Base-by-base conservation (phyloP, 2,329 filamentous ascomycete genomes). In the Chrysoporthe austroafricana region DNA sequence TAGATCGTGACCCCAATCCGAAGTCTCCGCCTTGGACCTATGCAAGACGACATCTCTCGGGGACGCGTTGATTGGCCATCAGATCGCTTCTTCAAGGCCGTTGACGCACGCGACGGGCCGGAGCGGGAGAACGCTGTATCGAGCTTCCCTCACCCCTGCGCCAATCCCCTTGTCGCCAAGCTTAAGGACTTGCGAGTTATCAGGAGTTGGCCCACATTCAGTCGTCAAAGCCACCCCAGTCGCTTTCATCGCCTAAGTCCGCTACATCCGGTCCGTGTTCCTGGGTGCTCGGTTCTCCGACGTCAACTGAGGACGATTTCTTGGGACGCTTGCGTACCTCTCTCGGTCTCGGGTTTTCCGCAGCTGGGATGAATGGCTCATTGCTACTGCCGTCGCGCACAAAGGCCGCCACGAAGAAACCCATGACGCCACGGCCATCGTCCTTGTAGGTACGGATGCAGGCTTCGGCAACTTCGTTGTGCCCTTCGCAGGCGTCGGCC, bases 351-450 rank as follows among this genome's bases (percentile, higher is more conserved):
- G 36, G 21, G 18, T 9, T 56, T 14, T 39, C 48, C 16, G 34
- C 46, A n/a, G 21, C n/a, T 7, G 43, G 64, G 1, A 42, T 3
- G 6, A 54, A 34, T 9, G 42, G 18, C 59, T 60, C 57, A 16
- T 60, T 18, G 4, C 16, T 18, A 4, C 42, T 44, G 13, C 43
- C 43, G 16, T 91, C 86, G 64, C 92, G 84, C 3, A 93, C 85
- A 78, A 99, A 97, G 0, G 86, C 93, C n/a, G 89, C 93, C 26
- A 97, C 92, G 73, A 99, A 99, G 79, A 99, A 98, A 0, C 96
- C 95, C 87, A 97, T 97, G 0, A 94, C 92, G 0, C 94, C 93
- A 70, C 91, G 87, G 11, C 89, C 90, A 72, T 95, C 93, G 36
- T 88, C 91, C 73, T 94, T 92, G 77, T 91, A 90, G 43, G 93